Conservation (phyloP, 352 stramenopile species). For the Phytophthora hibernalis region DNA sequence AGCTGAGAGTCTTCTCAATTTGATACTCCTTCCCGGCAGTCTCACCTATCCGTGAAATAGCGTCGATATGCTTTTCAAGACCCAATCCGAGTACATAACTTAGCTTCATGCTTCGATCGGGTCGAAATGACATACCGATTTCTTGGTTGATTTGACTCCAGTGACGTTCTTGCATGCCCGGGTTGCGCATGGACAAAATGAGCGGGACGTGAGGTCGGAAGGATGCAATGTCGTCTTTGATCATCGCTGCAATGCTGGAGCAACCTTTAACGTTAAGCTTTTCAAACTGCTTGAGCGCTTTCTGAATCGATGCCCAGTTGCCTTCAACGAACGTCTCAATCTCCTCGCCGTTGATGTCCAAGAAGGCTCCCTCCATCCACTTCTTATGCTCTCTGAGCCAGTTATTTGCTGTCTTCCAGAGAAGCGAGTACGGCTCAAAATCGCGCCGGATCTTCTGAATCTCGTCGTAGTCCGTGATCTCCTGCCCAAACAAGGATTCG, state of each 20-base stretch:
- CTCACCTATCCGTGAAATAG: constrained; percentile 93
- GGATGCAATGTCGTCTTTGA: constrained; percentile 91
- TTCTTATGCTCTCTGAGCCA: constrained; percentile 94
- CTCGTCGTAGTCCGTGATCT: constrained; percentile 93
- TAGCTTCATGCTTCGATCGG: constrained; percentile 85
- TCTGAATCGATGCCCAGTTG: constrained; percentile 88
- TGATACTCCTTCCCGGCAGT: constrained; percentile 95
- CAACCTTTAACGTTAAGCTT: constrained; percentile 88
- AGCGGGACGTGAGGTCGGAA: constrained; percentile 93
- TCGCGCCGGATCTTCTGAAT: constrained; percentile 91
- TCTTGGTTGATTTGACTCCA: constrained; percentile 93
- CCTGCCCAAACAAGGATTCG: constrained; percentile 87
- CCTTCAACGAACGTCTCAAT: constrained; percentile 91
- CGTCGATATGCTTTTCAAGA: constrained; percentile 87
- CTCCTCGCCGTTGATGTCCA: constrained; percentile 92
- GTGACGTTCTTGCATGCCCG: constrained; percentile 94
- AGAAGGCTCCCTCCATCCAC: constrained; percentile 93
- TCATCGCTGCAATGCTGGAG: constrained; percentile 85
- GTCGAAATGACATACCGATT: constrained; percentile 85
- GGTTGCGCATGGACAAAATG: constrained; percentile 90
- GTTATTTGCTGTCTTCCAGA: constrained; percentile 93
- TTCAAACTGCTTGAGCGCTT: constrained; percentile 94
- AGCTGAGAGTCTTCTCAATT: constrained; percentile 93
- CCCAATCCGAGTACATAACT: constrained; percentile 88
- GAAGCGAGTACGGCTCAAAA: constrained; percentile 95